A percentile compares a stretch with the other conserved stretches of the same genome.
Evolutionary conservation across 805 yeast genomes (phyloP).

Genomic region (Candida suzukii): DNA sequence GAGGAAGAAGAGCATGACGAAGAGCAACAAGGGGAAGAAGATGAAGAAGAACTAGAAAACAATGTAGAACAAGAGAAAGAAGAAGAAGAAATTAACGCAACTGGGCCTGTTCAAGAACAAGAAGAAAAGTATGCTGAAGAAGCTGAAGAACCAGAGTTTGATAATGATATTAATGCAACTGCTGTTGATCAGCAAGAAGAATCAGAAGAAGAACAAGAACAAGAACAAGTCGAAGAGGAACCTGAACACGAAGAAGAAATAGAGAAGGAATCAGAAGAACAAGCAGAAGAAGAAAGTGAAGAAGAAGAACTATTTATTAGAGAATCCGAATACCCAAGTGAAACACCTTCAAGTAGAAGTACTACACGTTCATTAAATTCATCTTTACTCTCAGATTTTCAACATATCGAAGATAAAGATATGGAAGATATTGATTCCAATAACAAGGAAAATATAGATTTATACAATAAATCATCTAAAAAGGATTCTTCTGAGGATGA

Average conservation of each 20-base stretch:
- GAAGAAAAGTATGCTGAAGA: neutral
- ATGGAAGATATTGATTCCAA: too few relatives aligned
- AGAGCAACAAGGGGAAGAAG: neutral
- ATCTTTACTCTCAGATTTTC: too few relatives aligned
- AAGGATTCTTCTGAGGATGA: slow-evolving; percentile 3
- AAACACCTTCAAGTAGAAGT: neutral
- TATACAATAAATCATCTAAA: too few relatives aligned
- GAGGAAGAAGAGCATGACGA: slow-evolving; percentile 2
- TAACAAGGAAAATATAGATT: too few relatives aligned
- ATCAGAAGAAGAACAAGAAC: slow-evolving; percentile 1
- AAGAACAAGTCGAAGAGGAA: slow-evolving; percentile 2
- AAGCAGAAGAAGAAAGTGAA: neutral
- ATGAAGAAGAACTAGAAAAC: neutral
- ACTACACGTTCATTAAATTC: too few relatives aligned
- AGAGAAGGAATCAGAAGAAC: neutral
- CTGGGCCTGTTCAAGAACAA: slow-evolving; percentile 1
- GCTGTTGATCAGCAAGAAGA: neutral
- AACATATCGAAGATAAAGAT: too few relatives aligned
- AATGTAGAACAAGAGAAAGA: neutral
- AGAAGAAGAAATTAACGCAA: neutral
- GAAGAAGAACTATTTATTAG: neutral
- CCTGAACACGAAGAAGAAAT: slow-evolving; percentile 3
- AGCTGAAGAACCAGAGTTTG: neutral
- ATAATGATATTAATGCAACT: neutral
- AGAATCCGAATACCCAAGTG: neutral